Evolutionary conservation across 2,329 filamentous ascomycete species (phyloP), one percentile per base, ranked within the genome.

Genomic region (Alternaria tenuissima): DNA sequence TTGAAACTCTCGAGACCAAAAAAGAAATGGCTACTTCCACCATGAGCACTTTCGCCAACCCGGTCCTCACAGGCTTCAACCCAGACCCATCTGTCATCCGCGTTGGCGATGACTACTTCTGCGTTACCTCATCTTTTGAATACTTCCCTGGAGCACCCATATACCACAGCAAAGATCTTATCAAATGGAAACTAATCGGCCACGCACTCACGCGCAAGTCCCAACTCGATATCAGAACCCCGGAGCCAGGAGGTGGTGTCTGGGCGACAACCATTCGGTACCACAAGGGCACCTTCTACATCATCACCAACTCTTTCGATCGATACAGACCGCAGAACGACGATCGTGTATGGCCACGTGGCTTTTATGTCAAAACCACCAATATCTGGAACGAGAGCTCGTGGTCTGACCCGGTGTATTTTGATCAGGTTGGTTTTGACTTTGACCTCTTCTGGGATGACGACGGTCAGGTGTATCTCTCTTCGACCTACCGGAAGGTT

Each of bases 91-190:
- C 81, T 3, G 79, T 85, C 34, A 63, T 83, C 20, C 75, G 81
- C 7, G 81, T 83, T 4, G 60, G 53, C 4, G 20, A 41, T 1
- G 74, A 73, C 8, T 85, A 83, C 67, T 84, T 82, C 67, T 83
- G 81, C 60, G 80, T 78, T 6, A 83, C 83, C 0, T 86, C 85
- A 0, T 84, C 81, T 0, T 87, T 86, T 61, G 80, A 84, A 42
- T 78, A 81, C 5, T 86, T 85, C 63, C 84, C 85, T 0, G 84
- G 84, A 0, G 71, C 84, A 3, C 83, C 84, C 0, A 79, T 87
- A 30, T 82, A 86, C 62, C 82, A 82, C 5, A 84, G 80, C 12
- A 80, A 76, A 39, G 84, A 87, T 63, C 68, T 87, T 3, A 63
- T 81, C 14, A 81, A 83, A 58, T 87, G 84, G 84, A 82, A 80